Conservation (phyloP, 2,329 filamentous ascomycete genomes). For the Harringtonia aguacate region DNA sequence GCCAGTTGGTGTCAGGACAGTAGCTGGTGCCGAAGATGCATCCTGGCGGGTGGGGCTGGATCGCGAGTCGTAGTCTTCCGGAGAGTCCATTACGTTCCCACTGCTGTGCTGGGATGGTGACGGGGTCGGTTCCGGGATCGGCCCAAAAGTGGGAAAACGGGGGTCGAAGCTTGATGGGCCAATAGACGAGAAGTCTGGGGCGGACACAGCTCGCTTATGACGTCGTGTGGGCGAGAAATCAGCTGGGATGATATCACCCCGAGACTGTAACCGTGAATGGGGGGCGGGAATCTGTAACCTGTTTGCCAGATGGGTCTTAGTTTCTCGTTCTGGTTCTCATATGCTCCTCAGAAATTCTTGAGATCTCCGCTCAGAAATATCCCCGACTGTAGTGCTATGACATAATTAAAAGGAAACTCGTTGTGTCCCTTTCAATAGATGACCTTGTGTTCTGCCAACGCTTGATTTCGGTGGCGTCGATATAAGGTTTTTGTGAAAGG, state of each 20-base stretch:
- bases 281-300: slow-evolving; percentile 1
- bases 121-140: slow-evolving; percentile 17
- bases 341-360: not conserved
- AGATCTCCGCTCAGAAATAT: not conserved
- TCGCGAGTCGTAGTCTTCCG: too few relatives aligned
- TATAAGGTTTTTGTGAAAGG: too few relatives aligned
- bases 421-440: too few relatives aligned
- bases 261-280: not conserved
- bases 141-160: slow-evolving; percentile 13
- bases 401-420: too few relatives aligned
- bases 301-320: not conserved
- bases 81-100: slow-evolving; percentile 8
- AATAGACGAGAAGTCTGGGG: slow-evolving; percentile 31
- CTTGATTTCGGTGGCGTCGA: too few relatives aligned
- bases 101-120: slow-evolving; percentile 16
- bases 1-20: too few relatives aligned
- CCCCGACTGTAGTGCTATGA: too few relatives aligned
- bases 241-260: slow-evolving; percentile 10
- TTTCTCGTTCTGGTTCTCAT: not conserved
- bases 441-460: too few relatives aligned
- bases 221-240: slow-evolving; percentile 16
- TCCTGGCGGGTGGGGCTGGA: too few relatives aligned
- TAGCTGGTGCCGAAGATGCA: too few relatives aligned
- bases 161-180: slow-evolving; percentile 10
- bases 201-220: slow-evolving; percentile 40